These are phyloP conservation scores for Backusella parvicylindrica DNA, from an alignment of 192 early-diverging fungal species.

Conservation along the genomic window DNA sequence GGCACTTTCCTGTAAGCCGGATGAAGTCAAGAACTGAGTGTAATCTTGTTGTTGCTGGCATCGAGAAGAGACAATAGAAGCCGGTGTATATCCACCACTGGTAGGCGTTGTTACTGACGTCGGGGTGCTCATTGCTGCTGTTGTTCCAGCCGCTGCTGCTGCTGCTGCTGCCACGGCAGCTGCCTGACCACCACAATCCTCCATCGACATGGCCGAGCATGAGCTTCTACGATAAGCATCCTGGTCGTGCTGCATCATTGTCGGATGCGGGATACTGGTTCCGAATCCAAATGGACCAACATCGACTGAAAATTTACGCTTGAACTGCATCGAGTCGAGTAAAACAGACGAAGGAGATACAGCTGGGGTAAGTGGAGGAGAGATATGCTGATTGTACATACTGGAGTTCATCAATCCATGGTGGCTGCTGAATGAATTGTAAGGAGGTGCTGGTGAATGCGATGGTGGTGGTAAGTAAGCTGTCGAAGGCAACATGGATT, in stretches of 20 bases:
- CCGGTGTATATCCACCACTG: not conserved
- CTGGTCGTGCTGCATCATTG: constrained; percentile 14
- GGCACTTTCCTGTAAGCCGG: not conserved
- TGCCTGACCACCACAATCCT: constrained; percentile 9
- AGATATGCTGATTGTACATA: constrained; percentile 20
- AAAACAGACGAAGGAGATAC: constrained; percentile 32
- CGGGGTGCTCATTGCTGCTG: constrained; percentile 23
- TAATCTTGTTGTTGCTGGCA: not conserved
- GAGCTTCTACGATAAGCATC: constrained; percentile 27
- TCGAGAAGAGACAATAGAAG: not conserved
- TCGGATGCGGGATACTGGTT: constrained; percentile 16
- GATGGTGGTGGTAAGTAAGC: constrained; percentile 24
- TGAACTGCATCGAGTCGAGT: constrained; percentile 24
- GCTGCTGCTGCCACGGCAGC: constrained; percentile 9
- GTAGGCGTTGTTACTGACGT: not conserved
- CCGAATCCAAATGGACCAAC: constrained; percentile 30
- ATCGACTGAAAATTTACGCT: constrained; percentile 35
- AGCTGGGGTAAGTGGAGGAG: constrained; percentile 34
- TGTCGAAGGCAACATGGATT: constrained; percentile 20
- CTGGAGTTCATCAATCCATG: not conserved
- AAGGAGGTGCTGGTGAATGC: not conserved
- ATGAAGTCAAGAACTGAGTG: constrained; percentile 22
- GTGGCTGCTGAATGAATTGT: constrained; percentile 5
- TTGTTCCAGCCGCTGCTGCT: constrained; percentile 16
- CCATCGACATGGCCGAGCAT: constrained; percentile 27